A percentile compares a stretch with the other conserved stretches of the same genome.
Evolutionary conservation across 192 early-diverging fungal species (phyloP).

Genomic region (Piromyces finnis): DNA sequence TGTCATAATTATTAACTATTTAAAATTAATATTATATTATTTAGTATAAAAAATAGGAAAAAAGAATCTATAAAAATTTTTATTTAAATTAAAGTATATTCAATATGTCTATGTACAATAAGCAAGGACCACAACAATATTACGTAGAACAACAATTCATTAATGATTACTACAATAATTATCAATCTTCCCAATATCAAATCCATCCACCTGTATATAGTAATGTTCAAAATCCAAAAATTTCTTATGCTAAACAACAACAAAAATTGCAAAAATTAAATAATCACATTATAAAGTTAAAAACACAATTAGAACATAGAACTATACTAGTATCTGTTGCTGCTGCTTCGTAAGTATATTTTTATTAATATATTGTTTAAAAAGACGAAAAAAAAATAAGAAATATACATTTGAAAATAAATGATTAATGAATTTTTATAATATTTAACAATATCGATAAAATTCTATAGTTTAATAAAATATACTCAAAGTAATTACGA

Average conservation of each 20-base stretch:
- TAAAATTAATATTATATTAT: too few relatives aligned
- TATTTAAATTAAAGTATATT: background rate
- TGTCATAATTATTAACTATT: too few relatives aligned
- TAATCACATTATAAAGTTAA: background rate
- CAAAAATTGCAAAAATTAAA: background rate
- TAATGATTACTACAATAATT: background rate
- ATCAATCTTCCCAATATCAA: background rate
- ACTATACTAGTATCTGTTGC: background rate
- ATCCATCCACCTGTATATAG: background rate
- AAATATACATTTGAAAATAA: too few relatives aligned
- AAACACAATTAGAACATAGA: background rate
- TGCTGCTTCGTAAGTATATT: background rate
- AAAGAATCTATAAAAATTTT: background rate
- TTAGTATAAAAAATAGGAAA: too few relatives aligned
- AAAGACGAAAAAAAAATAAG: too few relatives aligned
- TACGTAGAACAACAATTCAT: background rate
- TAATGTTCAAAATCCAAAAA: background rate
- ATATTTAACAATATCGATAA: too few relatives aligned
- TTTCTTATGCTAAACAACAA: background rate
- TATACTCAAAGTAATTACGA: background rate
- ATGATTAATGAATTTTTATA: too few relatives aligned
- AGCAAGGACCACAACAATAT: background rate
- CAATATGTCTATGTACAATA: background rate
- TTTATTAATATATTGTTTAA: too few relatives aligned
- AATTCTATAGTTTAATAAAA: background rate